Base-by-base conservation (phyloP, 352 stramenopile genomes). In the Lagenidium giganteum region DNA sequence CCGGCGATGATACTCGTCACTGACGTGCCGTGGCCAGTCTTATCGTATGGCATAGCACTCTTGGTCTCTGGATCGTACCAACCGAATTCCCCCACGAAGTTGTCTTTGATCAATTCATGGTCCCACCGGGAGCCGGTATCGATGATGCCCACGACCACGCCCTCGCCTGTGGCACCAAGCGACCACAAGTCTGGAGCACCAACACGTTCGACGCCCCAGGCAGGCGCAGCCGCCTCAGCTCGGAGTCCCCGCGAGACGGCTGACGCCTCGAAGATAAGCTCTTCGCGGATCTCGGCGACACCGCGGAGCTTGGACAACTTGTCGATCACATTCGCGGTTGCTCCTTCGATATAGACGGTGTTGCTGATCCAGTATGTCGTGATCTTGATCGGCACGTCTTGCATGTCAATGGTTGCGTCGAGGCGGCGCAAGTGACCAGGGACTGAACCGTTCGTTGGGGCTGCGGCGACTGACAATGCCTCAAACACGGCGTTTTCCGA, bases 281-380 rank as follows among this genome's bases (percentile, higher is more conserved):
- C 43, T 20, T 51, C 43, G 26, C 32, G 32, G 11, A 51, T 51
- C 20, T 49, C 32, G 9, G 29, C 22, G 4, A 51, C 25, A 6
- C 24, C 34, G 7, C 31, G 22, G n/a, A 44, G 32, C n/a, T 18
- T 31, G 8, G 13, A 26, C 7, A 61, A 31, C 23, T 56, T 56
- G 11, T 37, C 25, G 6, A 61, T 5, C 9, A 61, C 21, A 13
- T 41, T 21, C 21, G 32, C 17, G 3, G 52, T 40, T 12, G 39
- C 45, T 6, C 39, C 32, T 29, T 61, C 32, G 13, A 61, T 51
- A 34, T 48, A 54, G 14, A 61, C 37, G 18, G 47, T 29, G 41
- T 54, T 56, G 32, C 23, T 42, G 18, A 61, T 47, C 52, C 52
- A 61, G 39, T 46, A 45, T n/a, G n/a, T n/a, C n/a, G n/a, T n/a